phyloP scores from a whole-genome alignment of 345 rosid species.

The Turnera subulata region DNA sequence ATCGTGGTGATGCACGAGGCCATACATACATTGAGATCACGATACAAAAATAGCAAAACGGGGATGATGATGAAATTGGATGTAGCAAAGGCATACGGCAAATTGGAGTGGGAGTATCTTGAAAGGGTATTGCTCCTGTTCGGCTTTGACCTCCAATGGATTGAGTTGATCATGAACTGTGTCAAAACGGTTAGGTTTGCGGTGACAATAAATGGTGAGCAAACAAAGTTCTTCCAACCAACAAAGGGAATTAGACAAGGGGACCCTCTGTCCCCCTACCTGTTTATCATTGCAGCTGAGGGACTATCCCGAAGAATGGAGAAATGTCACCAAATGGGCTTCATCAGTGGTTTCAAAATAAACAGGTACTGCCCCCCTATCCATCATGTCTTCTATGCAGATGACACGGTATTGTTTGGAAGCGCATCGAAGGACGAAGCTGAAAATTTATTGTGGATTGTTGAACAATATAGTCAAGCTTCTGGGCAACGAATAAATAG shows the following conservation, averaged over 20 bases:
- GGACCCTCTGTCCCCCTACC: background rate
- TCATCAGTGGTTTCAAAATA: background rate
- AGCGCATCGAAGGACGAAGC: too few relatives aligned
- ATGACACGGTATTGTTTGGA: too few relatives aligned
- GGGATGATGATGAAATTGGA: background rate
- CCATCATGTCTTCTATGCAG: too few relatives aligned
- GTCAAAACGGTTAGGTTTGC: background rate
- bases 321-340: background rate
- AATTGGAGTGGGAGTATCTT: background rate
- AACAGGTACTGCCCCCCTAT: background rate
- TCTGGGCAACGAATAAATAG: too few relatives aligned
- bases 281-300: background rate
- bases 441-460: too few relatives aligned
- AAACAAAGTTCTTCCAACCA: background rate
- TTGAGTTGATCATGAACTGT: background rate
- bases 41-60: background rate
- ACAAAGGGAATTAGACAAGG: background rate
- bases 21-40: too few relatives aligned
- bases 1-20: too few relatives aligned
- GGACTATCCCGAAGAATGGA: background rate
- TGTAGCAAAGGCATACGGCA: background rate
- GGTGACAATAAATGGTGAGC: background rate
- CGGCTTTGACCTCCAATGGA: background rate
- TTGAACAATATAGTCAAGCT: too few relatives aligned
- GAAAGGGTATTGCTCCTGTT: background rate